Percentiles rank a stretch among this genome's conserved stretches.
Evolutionary conservation across 495 filamentous ascomycete genomes (phyloP).

Genomic region (Rostrohypoxylon terebratum): DNA sequence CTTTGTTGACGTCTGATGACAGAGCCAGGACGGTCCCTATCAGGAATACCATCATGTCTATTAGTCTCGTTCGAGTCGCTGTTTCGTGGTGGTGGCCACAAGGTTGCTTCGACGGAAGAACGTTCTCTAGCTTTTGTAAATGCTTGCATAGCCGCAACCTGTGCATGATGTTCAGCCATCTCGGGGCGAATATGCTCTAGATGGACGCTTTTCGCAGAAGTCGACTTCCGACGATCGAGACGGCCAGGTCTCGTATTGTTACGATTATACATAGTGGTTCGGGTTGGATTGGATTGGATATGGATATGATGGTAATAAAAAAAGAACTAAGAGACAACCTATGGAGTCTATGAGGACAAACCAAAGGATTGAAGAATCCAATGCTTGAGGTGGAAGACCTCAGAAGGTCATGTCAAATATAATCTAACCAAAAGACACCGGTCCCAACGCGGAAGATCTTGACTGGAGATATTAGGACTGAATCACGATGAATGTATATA

Average conservation of each 20-base stretch:
- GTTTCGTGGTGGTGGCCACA: slow-evolving; percentile 49
- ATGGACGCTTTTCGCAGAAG: slow-evolving; percentile 65
- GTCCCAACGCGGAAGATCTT: slow-evolving; percentile 24
- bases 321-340: neutral
- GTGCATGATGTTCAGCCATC: slow-evolving; percentile 70
- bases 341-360: slow-evolving; percentile 5
- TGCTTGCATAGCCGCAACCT: slow-evolving; percentile 74
- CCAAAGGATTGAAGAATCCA: slow-evolving; percentile 8
- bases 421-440: slow-evolving; percentile 42
- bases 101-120: slow-evolving; percentile 38
- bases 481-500: slow-evolving; percentile 39
- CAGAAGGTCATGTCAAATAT: slow-evolving; percentile 23
- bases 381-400: slow-evolving; percentile 6
- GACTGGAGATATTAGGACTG: slow-evolving; percentile 37
- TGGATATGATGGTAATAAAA: slow-evolving; percentile 13
- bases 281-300: slow-evolving; percentile 4
- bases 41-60: slow-evolving; percentile 7
- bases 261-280: slow-evolving; percentile 38
- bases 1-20: slow-evolving; percentile 60
- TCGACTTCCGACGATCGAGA: slow-evolving; percentile 72
- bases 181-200: slow-evolving; percentile 65
- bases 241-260: slow-evolving; percentile 53
- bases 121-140: slow-evolving; percentile 69
- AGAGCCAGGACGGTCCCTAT: slow-evolving; percentile 15
- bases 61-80: slow-evolving; percentile 9